Percentiles rank a stretch among this genome's conserved stretches.
Conservation (phyloP, 2,329 filamentous ascomycete genomes). For the Elsinoe arachidis region DNA sequence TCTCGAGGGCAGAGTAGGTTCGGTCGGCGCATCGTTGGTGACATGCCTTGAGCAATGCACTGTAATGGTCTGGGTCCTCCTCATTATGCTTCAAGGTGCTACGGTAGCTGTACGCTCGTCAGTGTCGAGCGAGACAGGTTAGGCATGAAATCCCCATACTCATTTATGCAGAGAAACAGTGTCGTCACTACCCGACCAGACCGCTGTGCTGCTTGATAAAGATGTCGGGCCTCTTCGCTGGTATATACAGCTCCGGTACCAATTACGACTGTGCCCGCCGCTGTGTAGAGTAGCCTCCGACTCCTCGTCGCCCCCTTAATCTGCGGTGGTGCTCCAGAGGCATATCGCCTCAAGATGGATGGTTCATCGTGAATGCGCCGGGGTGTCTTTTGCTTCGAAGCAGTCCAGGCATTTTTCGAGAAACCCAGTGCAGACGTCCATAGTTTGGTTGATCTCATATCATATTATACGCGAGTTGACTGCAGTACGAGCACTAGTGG, state of each 20-base stretch:
- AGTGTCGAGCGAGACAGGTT: neutral
- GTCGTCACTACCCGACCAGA: conserved; percentile 69
- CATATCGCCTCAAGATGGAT: conserved; percentile 12
- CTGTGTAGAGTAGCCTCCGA: conserved; percentile 23
- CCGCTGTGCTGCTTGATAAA: conserved; percentile 65
- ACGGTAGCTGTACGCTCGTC: conserved; percentile 59
- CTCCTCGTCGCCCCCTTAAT: conserved; percentile 19
- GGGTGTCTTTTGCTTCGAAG: neutral
- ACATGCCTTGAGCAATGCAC: conserved; percentile 66
- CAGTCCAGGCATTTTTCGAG: neutral
- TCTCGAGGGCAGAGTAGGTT: conserved; percentile 78
- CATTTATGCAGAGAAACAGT: conserved; percentile 75
- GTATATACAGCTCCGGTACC: conserved; percentile 40
- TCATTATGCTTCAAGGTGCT: conserved; percentile 66
- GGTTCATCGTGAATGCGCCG: conserved; percentile 12
- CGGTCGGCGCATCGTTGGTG: conserved; percentile 88
- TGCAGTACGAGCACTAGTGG: neutral
- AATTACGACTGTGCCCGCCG: conserved; percentile 21
- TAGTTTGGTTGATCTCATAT: conserved; percentile 10
- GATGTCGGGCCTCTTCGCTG: conserved; percentile 62
- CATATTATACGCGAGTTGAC: neutral
- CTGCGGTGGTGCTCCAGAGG: conserved; percentile 9
- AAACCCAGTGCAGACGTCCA: neutral
- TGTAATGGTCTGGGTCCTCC: conserved; percentile 53
- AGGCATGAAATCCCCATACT: conserved; percentile 48